Conservation (phyloP, 108 stramenopile species). For the Cyclostephanos tholiformis region DNA sequence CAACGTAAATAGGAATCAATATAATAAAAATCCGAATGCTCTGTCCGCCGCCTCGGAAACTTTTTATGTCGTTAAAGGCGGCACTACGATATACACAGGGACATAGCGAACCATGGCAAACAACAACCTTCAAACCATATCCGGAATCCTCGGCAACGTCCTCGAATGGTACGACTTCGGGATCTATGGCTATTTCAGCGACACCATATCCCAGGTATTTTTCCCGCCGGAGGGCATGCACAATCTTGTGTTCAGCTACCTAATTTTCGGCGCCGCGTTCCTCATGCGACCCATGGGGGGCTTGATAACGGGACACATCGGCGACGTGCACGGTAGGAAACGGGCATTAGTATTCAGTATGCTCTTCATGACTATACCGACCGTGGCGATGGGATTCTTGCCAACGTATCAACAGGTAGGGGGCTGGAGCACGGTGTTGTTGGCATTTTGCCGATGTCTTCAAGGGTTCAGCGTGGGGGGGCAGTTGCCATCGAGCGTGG, state of each 20-base stretch:
- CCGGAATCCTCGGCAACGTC: conserved; percentile 55
- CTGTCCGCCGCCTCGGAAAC: too few relatives aligned
- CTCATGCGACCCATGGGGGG: conserved; percentile 50
- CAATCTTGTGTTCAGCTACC: conserved; percentile 53
- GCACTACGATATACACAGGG: too few relatives aligned
- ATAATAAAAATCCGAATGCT: too few relatives aligned
- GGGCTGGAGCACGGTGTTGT: conserved; percentile 39
- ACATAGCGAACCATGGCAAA: conserved; percentile 4
- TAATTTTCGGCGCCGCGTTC: conserved; percentile 79
- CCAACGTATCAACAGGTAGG: conserved; percentile 63
- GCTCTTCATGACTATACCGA: conserved; percentile 63
- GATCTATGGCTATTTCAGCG: conserved; percentile 80
- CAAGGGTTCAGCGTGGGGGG: conserved; percentile 70
- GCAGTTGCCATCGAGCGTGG: conserved; percentile 61
- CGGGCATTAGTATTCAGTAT: conserved; percentile 48
- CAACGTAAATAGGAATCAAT: too few relatives aligned
- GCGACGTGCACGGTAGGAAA: conserved; percentile 64
- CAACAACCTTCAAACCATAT: conserved; percentile 41
- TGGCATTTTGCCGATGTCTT: conserved; percentile 53
- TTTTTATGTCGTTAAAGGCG: too few relatives aligned
- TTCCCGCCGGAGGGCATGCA: conserved; percentile 57
- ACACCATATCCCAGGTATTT: conserved; percentile 75
- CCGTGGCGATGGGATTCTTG: conserved; percentile 67
- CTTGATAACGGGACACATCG: conserved; percentile 58
- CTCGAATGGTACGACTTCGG: conserved; percentile 91